A percentile compares a stretch with the other conserved stretches of the same genome.
Conservation (phyloP, 768 basidiomycete genomes). For the Leccinum fibrillosum region DNA sequence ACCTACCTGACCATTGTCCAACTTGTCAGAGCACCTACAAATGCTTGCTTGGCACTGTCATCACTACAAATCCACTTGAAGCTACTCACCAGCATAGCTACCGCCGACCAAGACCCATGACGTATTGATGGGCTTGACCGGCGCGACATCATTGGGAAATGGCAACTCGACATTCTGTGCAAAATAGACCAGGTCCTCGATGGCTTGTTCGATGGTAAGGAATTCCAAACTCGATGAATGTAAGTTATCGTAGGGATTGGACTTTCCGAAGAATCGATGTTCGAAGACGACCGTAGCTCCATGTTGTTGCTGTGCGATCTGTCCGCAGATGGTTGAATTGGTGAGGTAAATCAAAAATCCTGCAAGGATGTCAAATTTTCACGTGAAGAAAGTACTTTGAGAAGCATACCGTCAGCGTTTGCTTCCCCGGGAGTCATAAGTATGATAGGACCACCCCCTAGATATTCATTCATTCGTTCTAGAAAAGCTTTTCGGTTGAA, state of each 20-base stretch:
- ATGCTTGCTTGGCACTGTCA: neutral
- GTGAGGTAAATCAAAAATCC: slow-evolving; percentile 53
- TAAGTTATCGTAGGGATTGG: slow-evolving; percentile 65
- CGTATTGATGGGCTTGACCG: slow-evolving; percentile 48
- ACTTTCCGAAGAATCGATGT: slow-evolving; percentile 74
- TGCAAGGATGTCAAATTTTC: slow-evolving; percentile 1
- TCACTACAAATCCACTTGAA: neutral
- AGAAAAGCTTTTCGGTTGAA: too few relatives aligned
- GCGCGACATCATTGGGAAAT: slow-evolving; percentile 58
- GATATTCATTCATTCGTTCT: neutral
- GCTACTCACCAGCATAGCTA: slow-evolving; percentile 35
- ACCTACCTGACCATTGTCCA: slow-evolving; percentile 69
- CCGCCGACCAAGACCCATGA: slow-evolving; percentile 44
- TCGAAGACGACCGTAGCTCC: slow-evolving; percentile 64
- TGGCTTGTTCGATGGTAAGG: slow-evolving; percentile 71
- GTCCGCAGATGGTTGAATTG: slow-evolving; percentile 59
- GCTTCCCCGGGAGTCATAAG: slow-evolving; percentile 57
- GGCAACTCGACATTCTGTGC: slow-evolving; percentile 62
- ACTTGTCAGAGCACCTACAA: slow-evolving; percentile 44
- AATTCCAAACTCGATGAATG: slow-evolving; percentile 51
- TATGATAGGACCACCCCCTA: slow-evolving; percentile 28
- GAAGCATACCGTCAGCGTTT: slow-evolving; percentile 42
- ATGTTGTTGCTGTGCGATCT: slow-evolving; percentile 61
- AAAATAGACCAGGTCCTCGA: slow-evolving; percentile 71
- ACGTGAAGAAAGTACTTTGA: neutral